Base-by-base conservation (phyloP, 169 alveolate genomes). In the Eimeria acervulina region DNA sequence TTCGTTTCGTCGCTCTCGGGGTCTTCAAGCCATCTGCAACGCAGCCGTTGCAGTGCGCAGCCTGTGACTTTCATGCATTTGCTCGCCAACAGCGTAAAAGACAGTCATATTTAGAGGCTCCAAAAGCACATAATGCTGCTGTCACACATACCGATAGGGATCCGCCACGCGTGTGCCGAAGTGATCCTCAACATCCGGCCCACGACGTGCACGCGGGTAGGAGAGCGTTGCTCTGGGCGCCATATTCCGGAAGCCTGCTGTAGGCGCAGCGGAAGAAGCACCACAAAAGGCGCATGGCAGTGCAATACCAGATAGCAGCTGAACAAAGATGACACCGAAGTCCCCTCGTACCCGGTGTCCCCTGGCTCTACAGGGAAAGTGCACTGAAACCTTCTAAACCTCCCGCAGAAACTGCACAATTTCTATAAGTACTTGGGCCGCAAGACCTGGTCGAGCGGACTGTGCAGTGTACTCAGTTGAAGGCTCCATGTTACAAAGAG, bases 1-100 rank as follows among this genome's bases (percentile, higher is more conserved):
- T 93, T 78, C 26, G 96, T 93, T 51, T 93, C 96, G 78, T 40
- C 93, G 84, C 93, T 81, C 33, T 93, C 96, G 2, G 96, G 96
- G 40, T 93, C 93, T 90, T 93, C 96, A 44, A 81, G 85, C 92
- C 93, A 93, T 28, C 96, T 93, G 96, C 78, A 26, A 1, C 51
- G 31, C 17, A 31, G 42, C 42, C 5, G 42, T n/a, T 40, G 85
- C 59, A 74, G 61, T 21, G 0, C 7, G 68, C 68, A 28, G 81
- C 81, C 44, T 28, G 81, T 38, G 38, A 12, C 21, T 36, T 12
- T 23, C 26, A 61, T 70, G 2, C 26, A 13, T n/a, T 5, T 36
- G 26, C 26, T 8, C 38, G 81, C 19, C 81, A 70, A 19, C 2
- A n/a, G 74, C 13, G 10, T 26, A 63, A 7, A 21, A 21, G 40